These are phyloP conservation scores for Amylocystis lapponica DNA, from an alignment of 768 basidiomycete genomes.

Conservation along the genomic window DNA sequence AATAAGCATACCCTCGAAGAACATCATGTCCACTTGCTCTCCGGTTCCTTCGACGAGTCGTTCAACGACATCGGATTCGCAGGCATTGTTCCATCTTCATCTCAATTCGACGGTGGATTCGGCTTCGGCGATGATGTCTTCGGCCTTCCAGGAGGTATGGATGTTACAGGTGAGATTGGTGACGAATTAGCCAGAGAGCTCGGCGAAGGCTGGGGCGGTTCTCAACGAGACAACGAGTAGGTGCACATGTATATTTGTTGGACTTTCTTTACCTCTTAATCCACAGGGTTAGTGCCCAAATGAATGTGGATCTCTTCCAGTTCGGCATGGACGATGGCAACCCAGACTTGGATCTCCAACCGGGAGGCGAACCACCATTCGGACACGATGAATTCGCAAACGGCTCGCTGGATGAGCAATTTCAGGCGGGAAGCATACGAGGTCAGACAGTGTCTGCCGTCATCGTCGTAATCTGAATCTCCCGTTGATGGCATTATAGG, in stretches of 20 bases:
- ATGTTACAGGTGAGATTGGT: slow-evolving; percentile 54
- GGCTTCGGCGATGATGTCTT: slow-evolving; percentile 49
- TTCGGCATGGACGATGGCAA: neutral
- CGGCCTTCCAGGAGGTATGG: slow-evolving; percentile 46
- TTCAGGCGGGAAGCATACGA: neutral
- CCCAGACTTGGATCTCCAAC: slow-evolving; percentile 8
- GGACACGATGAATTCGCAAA: neutral
- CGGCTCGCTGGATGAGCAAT: neutral
- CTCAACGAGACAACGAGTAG: slow-evolving; percentile 1
- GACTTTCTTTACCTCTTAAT: neutral
- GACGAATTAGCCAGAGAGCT: slow-evolving; percentile 74
- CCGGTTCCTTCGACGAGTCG: slow-evolving; percentile 60
- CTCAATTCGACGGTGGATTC: slow-evolving; percentile 40
- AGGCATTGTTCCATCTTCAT: slow-evolving; percentile 43
- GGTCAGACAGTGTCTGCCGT: neutral
- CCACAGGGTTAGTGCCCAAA: neutral
- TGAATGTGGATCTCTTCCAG: neutral
- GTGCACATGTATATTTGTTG: neutral
- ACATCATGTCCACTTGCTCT: slow-evolving; percentile 60
- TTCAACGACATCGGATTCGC: slow-evolving; percentile 35
- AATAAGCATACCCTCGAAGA: slow-evolving; percentile 65
- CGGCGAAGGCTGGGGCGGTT: slow-evolving; percentile 60
- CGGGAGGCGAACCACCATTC: slow-evolving; percentile 1
- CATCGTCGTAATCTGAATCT: too few relatives aligned
- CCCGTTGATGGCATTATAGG: too few relatives aligned